These are phyloP conservation scores for Cystobasidium tubakii DNA, from an alignment of 768 basidiomycete species.

Conservation along the genomic window DNA sequence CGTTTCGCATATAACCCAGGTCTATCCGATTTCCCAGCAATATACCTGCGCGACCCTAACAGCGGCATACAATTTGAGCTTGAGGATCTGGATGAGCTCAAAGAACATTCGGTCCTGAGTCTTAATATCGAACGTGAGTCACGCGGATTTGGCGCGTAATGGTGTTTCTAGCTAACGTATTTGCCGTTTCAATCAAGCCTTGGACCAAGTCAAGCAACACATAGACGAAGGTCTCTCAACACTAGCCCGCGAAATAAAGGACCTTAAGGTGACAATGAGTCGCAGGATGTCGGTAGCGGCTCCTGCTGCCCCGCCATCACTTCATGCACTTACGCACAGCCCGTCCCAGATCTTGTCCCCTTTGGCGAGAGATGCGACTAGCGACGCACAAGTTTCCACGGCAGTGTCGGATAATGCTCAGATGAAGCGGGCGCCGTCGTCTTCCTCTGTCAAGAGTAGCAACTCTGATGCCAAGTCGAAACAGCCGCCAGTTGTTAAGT, in stretches of 20 bases:
- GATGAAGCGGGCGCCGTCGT: constrained; percentile 26
- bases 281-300: background rate
- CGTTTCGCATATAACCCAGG: constrained; percentile 91
- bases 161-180: background rate
- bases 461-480: constrained; percentile 4
- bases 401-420: constrained; percentile 40
- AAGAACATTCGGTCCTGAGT: constrained; percentile 77
- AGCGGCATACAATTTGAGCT: constrained; percentile 93
- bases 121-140: constrained; percentile 93
- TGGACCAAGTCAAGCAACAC: constrained; percentile 98
- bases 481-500: background rate
- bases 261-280: constrained; percentile 64
- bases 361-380: constrained; percentile 39
- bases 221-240: constrained; percentile 83
- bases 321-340: constrained; percentile 52
- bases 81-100: constrained; percentile 87
- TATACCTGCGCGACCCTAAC: constrained; percentile 86
- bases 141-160: too few species aligned
- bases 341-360: constrained; percentile 54
- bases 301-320: constrained; percentile 48
- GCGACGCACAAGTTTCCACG: constrained; percentile 40
- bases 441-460: background rate
- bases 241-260: constrained; percentile 81
- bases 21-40: constrained; percentile 61
- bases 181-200: constrained; percentile 55